Base-by-base conservation (phyloP, 148 eudicot genomes). In the Vaccinium darrowii region DNA sequence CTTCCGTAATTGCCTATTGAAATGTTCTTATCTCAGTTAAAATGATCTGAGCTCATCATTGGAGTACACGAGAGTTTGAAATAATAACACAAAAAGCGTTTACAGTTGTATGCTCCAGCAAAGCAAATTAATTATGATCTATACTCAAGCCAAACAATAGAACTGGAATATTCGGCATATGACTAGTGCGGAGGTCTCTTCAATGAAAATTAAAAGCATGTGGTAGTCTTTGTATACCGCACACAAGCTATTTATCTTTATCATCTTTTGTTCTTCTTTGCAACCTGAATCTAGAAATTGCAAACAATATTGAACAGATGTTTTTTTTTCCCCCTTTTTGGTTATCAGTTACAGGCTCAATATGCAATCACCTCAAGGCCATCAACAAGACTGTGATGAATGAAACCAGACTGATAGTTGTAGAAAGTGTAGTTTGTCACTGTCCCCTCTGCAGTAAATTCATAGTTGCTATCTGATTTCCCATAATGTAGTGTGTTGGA, bases 361-460 rank as follows among this genome's bases (percentile, higher is more conserved):
- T 33, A 63, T n/a, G 58, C 33, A 84, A 79, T 78, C 91, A 96
- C 99, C 98, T 95, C 88, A 83, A 96, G 98, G 81, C 88, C 93
- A 81, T 88, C 88, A 79, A 95, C 88, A 77, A 91, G 93, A 85
- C 95, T 90, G 49, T 95, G 95, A 89, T 96, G 99, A 83, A 96
- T 93, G 86, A 91, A 95, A 50, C 99, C 99, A 76, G 99, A 96
- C 3, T 76, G 90, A 50, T 93, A 96, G 83, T 92, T 89, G 87
- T 93, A 92, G 85, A 96, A 94, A 84, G 90, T 95, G 90, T 95
- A 96, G 84, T 92, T 96, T 78, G 91, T 85, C 79, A 92, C 88
- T 50, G 90, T 89, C 47, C 96, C 98, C 63, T 89, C 89, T 81
- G 95, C 94, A 84, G 86, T 88, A 80, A 90, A 87, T 54, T 87